Percentiles rank a stretch among this genome's conserved stretches.
Evolutionary conservation across 2,329 filamentous ascomycete genomes (phyloP).

Genomic region (Penicillium sp.): DNA sequence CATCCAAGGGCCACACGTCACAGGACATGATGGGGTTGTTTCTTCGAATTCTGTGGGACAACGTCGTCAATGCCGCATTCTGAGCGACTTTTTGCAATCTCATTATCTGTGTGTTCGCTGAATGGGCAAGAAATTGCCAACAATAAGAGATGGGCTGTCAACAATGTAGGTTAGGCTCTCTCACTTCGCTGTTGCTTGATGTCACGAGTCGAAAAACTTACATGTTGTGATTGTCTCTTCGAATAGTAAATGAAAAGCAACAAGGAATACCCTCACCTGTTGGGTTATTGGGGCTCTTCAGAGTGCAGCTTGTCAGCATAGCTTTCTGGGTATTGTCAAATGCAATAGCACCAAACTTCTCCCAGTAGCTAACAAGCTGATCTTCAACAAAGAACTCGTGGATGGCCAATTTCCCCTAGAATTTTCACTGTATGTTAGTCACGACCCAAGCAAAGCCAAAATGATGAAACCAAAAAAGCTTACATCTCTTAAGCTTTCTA

Average conservation of each 20-base stretch:
- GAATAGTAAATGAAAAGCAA: conserved; percentile 96
- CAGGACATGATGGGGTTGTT: too few species aligned
- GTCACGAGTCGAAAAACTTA: conserved; percentile 46
- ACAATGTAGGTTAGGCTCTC: conserved; percentile 1
- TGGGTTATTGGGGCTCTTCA: conserved; percentile 73
- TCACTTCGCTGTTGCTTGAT: not conserved
- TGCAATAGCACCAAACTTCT: conserved; percentile 96
- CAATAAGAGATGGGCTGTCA: conserved; percentile 78
- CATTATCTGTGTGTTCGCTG: conserved; percentile 50
- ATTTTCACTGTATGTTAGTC: conserved; percentile 1
- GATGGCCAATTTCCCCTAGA: conserved; percentile 82
- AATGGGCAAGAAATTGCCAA: conserved; percentile 93
- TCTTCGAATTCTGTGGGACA: too few species aligned
- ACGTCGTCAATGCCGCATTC: not conserved
- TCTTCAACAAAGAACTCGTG: conserved; percentile 96
- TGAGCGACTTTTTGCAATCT: not conserved
- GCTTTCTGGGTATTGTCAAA: conserved; percentile 93
- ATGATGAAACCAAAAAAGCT: conserved; percentile 34
- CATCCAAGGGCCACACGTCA: too few species aligned
- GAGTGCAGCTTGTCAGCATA: conserved; percentile 83
- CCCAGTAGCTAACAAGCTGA: conserved; percentile 94
- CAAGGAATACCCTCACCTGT: conserved; percentile 74
- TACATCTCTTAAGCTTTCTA: conserved; percentile 85
- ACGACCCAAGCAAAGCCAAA: not conserved
- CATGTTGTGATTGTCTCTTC: conserved; percentile 93